phyloP scores from a whole-genome alignment of 2,329 filamentous ascomycete genomes.

The Triangularia setosa region DNA sequence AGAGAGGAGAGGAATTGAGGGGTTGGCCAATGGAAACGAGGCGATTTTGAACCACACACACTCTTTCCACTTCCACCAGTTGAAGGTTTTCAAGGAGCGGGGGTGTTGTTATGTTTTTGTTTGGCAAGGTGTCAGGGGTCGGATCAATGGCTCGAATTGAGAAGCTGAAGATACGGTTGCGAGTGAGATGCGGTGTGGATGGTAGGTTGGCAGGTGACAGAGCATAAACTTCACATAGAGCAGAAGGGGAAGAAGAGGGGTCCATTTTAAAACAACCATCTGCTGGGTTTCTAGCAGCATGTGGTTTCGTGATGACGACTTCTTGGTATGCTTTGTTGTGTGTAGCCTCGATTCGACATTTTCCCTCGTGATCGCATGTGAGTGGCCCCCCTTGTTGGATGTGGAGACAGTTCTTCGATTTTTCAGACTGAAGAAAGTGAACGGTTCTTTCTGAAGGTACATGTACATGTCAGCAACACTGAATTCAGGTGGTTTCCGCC shows the following conservation, averaged over 20 bases:
- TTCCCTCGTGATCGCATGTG: background rate
- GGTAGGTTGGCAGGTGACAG: slow-evolving; percentile 10
- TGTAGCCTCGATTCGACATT: background rate
- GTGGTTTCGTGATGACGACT: background rate
- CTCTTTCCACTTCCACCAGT: too few relatives aligned
- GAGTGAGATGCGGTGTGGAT: background rate
- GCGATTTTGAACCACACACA: background rate
- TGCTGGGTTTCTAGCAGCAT: slow-evolving; percentile 3
- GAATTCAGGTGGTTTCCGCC: background rate
- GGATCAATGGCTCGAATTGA: slow-evolving; percentile 24
- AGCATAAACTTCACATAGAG: slow-evolving; percentile 5
- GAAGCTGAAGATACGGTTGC: slow-evolving; percentile 5
- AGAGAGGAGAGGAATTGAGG: background rate
- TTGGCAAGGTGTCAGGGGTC: slow-evolving; percentile 17
- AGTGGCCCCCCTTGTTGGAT: background rate
- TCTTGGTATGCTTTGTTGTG: background rate
- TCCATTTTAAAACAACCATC: slow-evolving; percentile 4
- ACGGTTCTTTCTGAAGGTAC: background rate
- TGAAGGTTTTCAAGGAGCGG: background rate
- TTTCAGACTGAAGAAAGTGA: background rate
- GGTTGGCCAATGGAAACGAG: background rate
- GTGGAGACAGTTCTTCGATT: background rate
- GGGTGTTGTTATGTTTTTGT: background rate
- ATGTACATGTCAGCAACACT: background rate
- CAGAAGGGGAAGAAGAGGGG: background rate